Evolutionary conservation across 305 asterid species (phyloP).

Genomic region (Ilex paraguariensis): DNA sequence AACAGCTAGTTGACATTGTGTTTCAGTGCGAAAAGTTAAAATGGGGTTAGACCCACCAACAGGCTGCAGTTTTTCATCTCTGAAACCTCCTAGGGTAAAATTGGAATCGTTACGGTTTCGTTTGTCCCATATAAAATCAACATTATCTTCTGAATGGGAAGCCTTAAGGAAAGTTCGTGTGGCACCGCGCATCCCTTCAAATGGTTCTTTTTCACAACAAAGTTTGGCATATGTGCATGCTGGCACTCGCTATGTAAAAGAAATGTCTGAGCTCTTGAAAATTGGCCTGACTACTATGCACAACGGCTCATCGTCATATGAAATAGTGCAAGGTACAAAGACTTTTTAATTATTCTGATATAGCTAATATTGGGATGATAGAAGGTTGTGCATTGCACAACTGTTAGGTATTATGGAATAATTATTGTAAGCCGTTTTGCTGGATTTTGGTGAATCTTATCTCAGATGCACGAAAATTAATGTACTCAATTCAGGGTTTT

Average conservation of each 20-base stretch:
- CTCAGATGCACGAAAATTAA: too few species aligned
- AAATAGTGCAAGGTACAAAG: slow-evolving; percentile 71
- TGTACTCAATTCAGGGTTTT: too few species aligned
- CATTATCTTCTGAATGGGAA: slow-evolving; percentile 70
- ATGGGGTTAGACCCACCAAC: slow-evolving; percentile 88
- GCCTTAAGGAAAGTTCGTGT: slow-evolving; percentile 50
- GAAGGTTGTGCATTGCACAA: too few species aligned
- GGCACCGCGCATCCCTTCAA: slow-evolving; percentile 39
- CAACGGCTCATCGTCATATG: slow-evolving; percentile 56
- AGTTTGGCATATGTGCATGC: slow-evolving; percentile 58
- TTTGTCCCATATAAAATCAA: slow-evolving; percentile 63
- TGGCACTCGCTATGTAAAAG: slow-evolving; percentile 69
- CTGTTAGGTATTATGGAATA: too few species aligned
- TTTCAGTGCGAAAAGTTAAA: slow-evolving; percentile 85
- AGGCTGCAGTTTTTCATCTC: slow-evolving; percentile 66
- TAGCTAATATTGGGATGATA: too few species aligned
- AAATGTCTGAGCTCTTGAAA: slow-evolving; percentile 71
- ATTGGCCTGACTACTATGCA: slow-evolving; percentile 66
- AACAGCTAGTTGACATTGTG: slow-evolving; percentile 8
- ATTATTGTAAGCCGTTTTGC: too few species aligned
- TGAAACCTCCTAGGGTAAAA: slow-evolving; percentile 59
- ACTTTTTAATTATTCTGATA: background rate
- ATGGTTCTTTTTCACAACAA: slow-evolving; percentile 58
- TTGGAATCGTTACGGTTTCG: slow-evolving; percentile 62
- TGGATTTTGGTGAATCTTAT: too few species aligned